Evolutionary conservation across 768 basidiomycete genomes (phyloP), one percentile per base, ranked within the genome.

Genomic region (Pleurotus eryngii): DNA sequence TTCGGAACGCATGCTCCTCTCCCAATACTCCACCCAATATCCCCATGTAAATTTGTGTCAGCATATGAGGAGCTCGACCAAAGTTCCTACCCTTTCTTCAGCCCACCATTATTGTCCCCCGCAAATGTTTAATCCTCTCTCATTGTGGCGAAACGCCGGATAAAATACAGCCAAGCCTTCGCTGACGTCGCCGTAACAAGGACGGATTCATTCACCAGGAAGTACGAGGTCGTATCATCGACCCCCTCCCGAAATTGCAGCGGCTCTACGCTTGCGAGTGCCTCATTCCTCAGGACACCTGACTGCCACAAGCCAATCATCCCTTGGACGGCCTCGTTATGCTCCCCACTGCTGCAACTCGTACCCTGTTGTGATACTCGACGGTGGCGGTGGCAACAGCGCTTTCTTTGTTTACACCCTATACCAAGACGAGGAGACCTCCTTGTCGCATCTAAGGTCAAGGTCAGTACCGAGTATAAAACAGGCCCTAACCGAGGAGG

Each of bases 181-280:
- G 50, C 50, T 26, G 5, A 26, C 24, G 24, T 26, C 24, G 42
- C 26, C 17, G 22, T 42, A 20, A 30, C 51, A 39, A 18, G 12
- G 12, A n/a, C 15, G 30, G 30, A 35, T 30, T 2, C 8, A 35
- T 11, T 11, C 11, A 35, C 30, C 11, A 35, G 9, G 30, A 9
- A 3, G 30, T 35, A 24, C n/a, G 26, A 24, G 37, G 6, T 30
- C 14, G n/a, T 12, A 15, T 30, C 30, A n/a, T 12, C 20, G 17
- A n/a, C 49, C 20, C 50, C 38, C 17, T 54, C 22, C 51, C 51
- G 51, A 54, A 4, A 54, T 54, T 54, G 51, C 38, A 54, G 51
- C 51, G 51, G 5, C n/a, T 26, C 18, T 39, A 6, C 5, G n/a
- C 20, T 8, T 39, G 20, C 11, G n/a, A 9, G 37, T 22, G 2